These are phyloP conservation scores for Gonapodya sp. DNA, from an alignment of 192 early-diverging fungal species.

Conservation along the genomic window DNA sequence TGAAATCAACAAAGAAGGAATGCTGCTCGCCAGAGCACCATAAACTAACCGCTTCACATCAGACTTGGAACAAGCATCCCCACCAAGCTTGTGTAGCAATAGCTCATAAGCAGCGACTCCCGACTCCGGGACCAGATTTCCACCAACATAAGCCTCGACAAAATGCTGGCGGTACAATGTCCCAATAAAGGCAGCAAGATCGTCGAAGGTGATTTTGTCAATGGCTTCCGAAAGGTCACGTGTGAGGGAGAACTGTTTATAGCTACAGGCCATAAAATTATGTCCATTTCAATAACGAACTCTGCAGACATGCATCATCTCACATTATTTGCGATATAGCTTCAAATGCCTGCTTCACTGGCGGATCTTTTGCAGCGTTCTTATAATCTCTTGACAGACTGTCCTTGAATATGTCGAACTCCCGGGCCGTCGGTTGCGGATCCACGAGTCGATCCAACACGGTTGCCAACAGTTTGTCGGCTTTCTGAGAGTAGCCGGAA, in stretches of 20 bases:
- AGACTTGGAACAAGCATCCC: slow-evolving; percentile 5
- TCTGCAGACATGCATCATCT: neutral
- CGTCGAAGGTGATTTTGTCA: slow-evolving; percentile 12
- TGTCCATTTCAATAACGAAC: neutral
- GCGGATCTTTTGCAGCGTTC: slow-evolving; percentile 22
- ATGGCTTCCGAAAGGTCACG: slow-evolving; percentile 19
- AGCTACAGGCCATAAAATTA: neutral
- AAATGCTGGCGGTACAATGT: slow-evolving; percentile 14
- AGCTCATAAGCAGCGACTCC: slow-evolving; percentile 15
- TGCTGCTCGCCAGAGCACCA: neutral
- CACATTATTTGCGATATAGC: slow-evolving; percentile 16
- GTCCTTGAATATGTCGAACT: slow-evolving; percentile 24
- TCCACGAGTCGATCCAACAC: slow-evolving; percentile 17
- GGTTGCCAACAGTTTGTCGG: slow-evolving; percentile 13
- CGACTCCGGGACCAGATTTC: slow-evolving; percentile 16
- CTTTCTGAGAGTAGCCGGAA: slow-evolving; percentile 25
- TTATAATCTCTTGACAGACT: slow-evolving; percentile 16
- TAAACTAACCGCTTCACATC: slow-evolving; percentile 1
- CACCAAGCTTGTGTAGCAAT: slow-evolving; percentile 11
- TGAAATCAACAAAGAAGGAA: neutral
- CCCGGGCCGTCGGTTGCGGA: slow-evolving; percentile 11
- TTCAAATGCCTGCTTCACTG: slow-evolving; percentile 25
- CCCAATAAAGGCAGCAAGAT: slow-evolving; percentile 16
- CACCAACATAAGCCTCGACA: slow-evolving; percentile 29
- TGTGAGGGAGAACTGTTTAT: neutral